These are phyloP conservation scores for Inonotus hispidus DNA, from an alignment of 1,284 basidiomycete species.

Conservation along the genomic window DNA sequence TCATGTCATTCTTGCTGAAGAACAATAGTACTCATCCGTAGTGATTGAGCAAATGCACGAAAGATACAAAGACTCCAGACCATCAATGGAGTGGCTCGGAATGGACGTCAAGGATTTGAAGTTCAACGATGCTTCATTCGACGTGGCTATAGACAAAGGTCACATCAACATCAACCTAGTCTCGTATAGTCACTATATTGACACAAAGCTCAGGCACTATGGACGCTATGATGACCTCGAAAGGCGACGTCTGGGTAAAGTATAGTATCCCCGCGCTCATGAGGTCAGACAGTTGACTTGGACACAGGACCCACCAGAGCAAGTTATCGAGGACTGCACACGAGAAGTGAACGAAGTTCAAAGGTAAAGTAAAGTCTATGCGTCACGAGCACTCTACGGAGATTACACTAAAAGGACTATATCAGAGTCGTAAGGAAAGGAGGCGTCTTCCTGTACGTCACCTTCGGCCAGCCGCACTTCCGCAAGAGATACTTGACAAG, in stretches of 20 bases:
- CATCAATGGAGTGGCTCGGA: slow-evolving; percentile 82
- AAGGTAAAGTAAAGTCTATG: slow-evolving; percentile 56
- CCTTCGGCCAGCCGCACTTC: slow-evolving; percentile 91
- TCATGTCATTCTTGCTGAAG: background rate
- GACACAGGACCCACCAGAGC: slow-evolving; percentile 70
- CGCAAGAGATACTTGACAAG: slow-evolving; percentile 62
- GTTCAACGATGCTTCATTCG: slow-evolving; percentile 67
- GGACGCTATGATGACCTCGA: slow-evolving; percentile 90
- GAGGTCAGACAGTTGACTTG: background rate
- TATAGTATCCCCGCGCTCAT: slow-evolving; percentile 1
- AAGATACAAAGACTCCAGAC: slow-evolving; percentile 48
- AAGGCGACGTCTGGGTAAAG: slow-evolving; percentile 86
- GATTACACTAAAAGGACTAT: background rate
- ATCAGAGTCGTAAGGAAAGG: slow-evolving; percentile 57
- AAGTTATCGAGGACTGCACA: slow-evolving; percentile 72
- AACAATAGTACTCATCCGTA: slow-evolving; percentile 71
- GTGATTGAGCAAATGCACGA: slow-evolving; percentile 78
- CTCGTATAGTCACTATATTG: background rate
- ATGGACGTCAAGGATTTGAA: slow-evolving; percentile 81
- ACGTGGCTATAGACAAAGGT: slow-evolving; percentile 90
- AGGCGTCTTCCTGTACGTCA: slow-evolving; percentile 78
- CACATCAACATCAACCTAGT: background rate
- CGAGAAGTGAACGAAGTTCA: slow-evolving; percentile 79
- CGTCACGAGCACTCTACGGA: background rate
- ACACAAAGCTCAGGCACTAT: slow-evolving; percentile 56